These are phyloP conservation scores for Calonectria crousiana DNA, from an alignment of 2,329 filamentous ascomycete species.

Conservation along the genomic window DNA sequence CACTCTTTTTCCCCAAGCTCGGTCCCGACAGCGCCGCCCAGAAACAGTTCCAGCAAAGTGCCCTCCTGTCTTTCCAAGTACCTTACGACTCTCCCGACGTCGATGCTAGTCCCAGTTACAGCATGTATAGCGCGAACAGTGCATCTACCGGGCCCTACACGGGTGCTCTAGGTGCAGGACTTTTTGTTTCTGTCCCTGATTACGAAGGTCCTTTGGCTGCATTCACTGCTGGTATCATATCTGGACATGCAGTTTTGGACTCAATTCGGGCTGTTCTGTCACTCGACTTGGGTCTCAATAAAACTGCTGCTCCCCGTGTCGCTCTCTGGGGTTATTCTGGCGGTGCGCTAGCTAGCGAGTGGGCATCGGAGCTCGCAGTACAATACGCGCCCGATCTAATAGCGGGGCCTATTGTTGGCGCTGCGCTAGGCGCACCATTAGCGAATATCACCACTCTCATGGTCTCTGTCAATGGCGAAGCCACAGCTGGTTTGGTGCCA, in stretches of 20 bases:
- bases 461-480: slow-evolving; percentile 45
- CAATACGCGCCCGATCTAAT: slow-evolving; percentile 65
- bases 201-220: slow-evolving; percentile 59
- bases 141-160: too few relatives aligned
- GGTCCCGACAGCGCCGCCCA: slow-evolving; percentile 29
- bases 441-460: slow-evolving; percentile 55
- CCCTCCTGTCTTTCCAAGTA: slow-evolving; percentile 37
- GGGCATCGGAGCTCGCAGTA: slow-evolving; percentile 64
- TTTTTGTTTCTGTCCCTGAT: slow-evolving; percentile 58
- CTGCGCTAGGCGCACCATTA: slow-evolving; percentile 61
- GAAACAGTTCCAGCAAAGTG: slow-evolving; percentile 24
- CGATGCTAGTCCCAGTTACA: slow-evolving; percentile 37
- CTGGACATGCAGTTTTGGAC: slow-evolving; percentile 59
- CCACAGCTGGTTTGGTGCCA: slow-evolving; percentile 33
- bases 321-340: slow-evolving; percentile 70
- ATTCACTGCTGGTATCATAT: slow-evolving; percentile 56
- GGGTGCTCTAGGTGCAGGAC: slow-evolving; percentile 22
- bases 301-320: slow-evolving; percentile 38
- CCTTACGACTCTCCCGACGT: slow-evolving; percentile 41
- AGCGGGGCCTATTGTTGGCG: slow-evolving; percentile 54
- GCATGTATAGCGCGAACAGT: slow-evolving; percentile 1
- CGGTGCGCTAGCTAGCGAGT: slow-evolving; percentile 63
- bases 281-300: slow-evolving; percentile 47
- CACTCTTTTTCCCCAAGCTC: slow-evolving; percentile 33
- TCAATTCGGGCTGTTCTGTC: slow-evolving; percentile 57